Base-by-base conservation (phyloP, 2,329 filamentous ascomycete species). In the Reticulascus tulasneorum region DNA sequence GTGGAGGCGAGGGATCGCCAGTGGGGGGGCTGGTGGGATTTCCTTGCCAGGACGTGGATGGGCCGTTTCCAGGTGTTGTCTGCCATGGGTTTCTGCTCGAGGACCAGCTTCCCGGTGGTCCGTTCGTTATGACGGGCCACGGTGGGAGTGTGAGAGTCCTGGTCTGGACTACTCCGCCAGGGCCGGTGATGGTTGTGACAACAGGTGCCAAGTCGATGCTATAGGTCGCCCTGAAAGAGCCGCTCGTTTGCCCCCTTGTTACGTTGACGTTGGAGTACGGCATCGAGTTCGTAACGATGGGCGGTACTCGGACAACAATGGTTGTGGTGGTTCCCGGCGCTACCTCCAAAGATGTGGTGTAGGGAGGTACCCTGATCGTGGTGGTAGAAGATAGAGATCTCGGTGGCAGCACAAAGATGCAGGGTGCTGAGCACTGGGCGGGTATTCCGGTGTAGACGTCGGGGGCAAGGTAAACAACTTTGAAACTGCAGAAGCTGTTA, bases 251-350 rank as follows among this genome's bases (percentile, higher is more conserved):
- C 12, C 33, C 33, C 5, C 9, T 7, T 7, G 33, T 28, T 12
- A 35, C 15, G 17, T 28, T 27, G 16, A 35, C 24, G 19, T 35
- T 35, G 20, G 16, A 35, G 24, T 13, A 35, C 11, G 11, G 16
- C 23, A 35, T 21, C n/a, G n/a, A n/a, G n/a, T n/a, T n/a, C n/a
- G n/a, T 30, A 12, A 30, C 28, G 17, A 46, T 44, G 11, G 31
- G 10, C 5, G 43, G 18, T 4, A 51, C 25, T 9, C 37, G 34
- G 24, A 52, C 40, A 26, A 35, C 40, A 6, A 35, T 40, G 12
- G 47, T 47, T 4, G 37, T 44, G n/a, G 29, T 29, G 10, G 34
- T 20, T n/a, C n/a, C n/a, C n/a, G n/a, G n/a, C n/a, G n/a, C n/a
- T n/a, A n/a, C n/a, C n/a, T n/a, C n/a, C n/a, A n/a, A n/a, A n/a